These are phyloP conservation scores for Kluyveromyces marxianus DNA, from an alignment of 1,139 yeast species.

Conservation along the genomic window DNA sequence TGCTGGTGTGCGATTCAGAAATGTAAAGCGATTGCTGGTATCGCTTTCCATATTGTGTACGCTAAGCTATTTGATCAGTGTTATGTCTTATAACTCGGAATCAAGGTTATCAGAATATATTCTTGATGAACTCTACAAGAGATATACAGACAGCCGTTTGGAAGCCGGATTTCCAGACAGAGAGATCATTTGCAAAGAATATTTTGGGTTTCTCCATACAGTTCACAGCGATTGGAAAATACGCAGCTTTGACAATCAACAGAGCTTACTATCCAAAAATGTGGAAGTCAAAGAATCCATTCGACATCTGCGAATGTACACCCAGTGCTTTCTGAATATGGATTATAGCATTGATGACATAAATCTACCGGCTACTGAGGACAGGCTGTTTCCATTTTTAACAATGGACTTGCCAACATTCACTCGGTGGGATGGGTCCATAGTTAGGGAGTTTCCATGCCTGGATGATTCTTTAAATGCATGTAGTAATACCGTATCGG, in stretches of 20 bases:
- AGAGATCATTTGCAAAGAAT: not conserved
- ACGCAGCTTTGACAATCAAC: not conserved
- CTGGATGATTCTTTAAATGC: not conserved
- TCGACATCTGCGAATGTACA: slow-evolving; percentile 5
- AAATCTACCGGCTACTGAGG: not conserved
- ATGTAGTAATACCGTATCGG: not conserved
- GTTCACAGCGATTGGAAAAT: not conserved
- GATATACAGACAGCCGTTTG: no score
- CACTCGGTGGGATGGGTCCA: slow-evolving; percentile 8
- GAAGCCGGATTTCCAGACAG: not conserved
- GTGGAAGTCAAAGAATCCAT: not conserved
- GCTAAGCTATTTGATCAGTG: no score
- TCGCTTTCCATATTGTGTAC: no score
- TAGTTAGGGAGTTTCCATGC: slow-evolving; percentile 1
- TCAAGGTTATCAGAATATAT: no score
- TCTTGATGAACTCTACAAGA: no score
- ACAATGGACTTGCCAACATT: slow-evolving; percentile 2
- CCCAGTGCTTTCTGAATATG: slow-evolving; percentile 6
- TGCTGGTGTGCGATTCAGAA: no score
- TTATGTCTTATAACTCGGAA: no score
- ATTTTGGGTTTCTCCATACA: not conserved
- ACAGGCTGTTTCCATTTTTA: slow-evolving; percentile 5
- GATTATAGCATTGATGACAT: not conserved
- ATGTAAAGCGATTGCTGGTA: no score
- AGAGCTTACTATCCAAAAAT: not conserved